Conservation (phyloP, 768 basidiomycete genomes). For the Collybia mongolica region DNA sequence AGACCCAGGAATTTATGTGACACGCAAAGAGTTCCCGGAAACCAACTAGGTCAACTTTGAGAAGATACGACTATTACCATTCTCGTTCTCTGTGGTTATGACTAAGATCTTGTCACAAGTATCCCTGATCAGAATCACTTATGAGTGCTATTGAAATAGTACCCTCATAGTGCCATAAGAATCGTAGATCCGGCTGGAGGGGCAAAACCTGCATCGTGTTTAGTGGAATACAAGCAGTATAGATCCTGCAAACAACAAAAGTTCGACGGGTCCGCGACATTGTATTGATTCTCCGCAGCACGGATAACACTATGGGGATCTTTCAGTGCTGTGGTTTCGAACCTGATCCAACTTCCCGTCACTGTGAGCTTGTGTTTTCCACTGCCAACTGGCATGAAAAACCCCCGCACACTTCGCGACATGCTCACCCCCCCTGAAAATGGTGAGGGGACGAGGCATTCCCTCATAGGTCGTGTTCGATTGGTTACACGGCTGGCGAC, state of each 20-base stretch:
- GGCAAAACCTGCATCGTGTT: neutral
- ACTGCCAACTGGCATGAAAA: neutral
- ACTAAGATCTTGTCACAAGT: too few relatives aligned
- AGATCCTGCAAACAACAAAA: slow-evolving; percentile 4
- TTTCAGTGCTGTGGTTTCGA: slow-evolving; percentile 2
- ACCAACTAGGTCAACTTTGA: too few relatives aligned
- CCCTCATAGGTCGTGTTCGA: neutral
- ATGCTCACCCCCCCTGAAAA: slow-evolving; percentile 5
- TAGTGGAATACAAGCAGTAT: slow-evolving; percentile 2
- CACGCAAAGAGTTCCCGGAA: too few relatives aligned
- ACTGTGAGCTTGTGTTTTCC: slow-evolving; percentile 4
- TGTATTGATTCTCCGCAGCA: slow-evolving; percentile 1
- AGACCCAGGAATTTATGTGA: too few relatives aligned
- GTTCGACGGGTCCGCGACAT: slow-evolving; percentile 3
- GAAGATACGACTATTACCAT: too few relatives aligned
- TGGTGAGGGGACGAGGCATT: slow-evolving; percentile 1
- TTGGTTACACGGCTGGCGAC: slow-evolving; percentile 2
- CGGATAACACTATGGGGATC: slow-evolving; percentile 2
- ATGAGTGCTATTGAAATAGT: too few relatives aligned
- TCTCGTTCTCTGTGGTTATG: too few relatives aligned
- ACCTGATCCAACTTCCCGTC: neutral
- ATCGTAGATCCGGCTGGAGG: neutral
- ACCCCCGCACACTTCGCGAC: slow-evolving; percentile 4
- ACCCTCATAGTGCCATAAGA: slow-evolving; percentile 1
- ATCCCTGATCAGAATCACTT: too few relatives aligned